A percentile compares a stretch with the other conserved stretches of the same genome.
Evolutionary conservation across 2,329 filamentous ascomycete species (phyloP).

Genomic region (Calcarisporium arbuscula): DNA sequence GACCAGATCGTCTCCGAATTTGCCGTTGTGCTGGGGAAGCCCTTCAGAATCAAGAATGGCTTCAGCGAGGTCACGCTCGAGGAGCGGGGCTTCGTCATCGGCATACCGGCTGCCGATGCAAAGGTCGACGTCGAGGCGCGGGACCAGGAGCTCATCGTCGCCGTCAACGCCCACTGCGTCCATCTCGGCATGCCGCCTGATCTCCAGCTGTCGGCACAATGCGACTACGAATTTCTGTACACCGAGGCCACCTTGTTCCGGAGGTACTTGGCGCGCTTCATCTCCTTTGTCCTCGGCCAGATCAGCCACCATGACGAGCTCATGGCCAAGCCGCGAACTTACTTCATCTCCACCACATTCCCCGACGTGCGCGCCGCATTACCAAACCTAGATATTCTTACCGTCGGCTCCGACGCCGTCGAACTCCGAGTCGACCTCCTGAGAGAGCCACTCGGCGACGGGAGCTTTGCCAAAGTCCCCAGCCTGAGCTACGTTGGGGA

Average conservation of each 20-base stretch:
- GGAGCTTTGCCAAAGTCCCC: slow-evolving; percentile 58
- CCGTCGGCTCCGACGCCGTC: slow-evolving; percentile 78
- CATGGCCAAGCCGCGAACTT: slow-evolving; percentile 71
- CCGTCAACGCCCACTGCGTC: slow-evolving; percentile 73
- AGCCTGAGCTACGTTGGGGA: slow-evolving; percentile 80
- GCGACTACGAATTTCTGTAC: slow-evolving; percentile 85
- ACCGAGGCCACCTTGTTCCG: slow-evolving; percentile 65
- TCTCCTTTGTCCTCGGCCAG: slow-evolving; percentile 74
- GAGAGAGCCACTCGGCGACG: slow-evolving; percentile 61
- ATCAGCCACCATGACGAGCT: slow-evolving; percentile 71
- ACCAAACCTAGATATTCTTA: slow-evolving; percentile 80
- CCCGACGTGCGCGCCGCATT: slow-evolving; percentile 77
- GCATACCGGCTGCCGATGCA: slow-evolving; percentile 52
- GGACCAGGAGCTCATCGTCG: slow-evolving; percentile 52
- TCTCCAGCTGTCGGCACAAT: slow-evolving; percentile 55
- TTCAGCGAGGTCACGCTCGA: slow-evolving; percentile 47
- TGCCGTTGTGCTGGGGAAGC: slow-evolving; percentile 73
- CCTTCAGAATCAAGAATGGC: slow-evolving; percentile 52
- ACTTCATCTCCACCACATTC: slow-evolving; percentile 83
- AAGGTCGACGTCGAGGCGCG: slow-evolving; percentile 52
- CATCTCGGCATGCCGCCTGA: slow-evolving; percentile 66
- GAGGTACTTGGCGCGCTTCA: slow-evolving; percentile 70
- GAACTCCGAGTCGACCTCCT: slow-evolving; percentile 80
- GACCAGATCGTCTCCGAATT: slow-evolving; percentile 69
- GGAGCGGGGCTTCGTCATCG: slow-evolving; percentile 61